Evolutionary conservation across 208 protist species (phyloP).

Genomic region (Naegleria fowleri): DNA sequence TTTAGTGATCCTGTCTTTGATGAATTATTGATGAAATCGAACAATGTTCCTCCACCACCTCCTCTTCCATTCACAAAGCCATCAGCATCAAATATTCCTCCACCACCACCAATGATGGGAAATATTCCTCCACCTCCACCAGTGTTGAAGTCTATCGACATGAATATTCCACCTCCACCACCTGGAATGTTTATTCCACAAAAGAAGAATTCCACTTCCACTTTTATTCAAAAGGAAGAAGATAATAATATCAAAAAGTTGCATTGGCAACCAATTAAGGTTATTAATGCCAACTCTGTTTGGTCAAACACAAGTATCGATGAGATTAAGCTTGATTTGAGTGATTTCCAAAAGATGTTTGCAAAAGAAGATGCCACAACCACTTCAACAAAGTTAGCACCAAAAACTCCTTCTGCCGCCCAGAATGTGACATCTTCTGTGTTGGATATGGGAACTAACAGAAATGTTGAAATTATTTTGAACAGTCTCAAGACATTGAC

Average conservation of each 20-base stretch:
- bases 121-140: neutral
- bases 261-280: neutral
- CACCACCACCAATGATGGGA: neutral
- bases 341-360: neutral
- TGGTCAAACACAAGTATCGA: neutral
- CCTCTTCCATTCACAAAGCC: neutral
- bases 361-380: neutral
- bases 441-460: neutral
- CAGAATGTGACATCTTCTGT: neutral
- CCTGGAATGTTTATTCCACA: neutral
- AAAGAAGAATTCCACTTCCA: neutral
- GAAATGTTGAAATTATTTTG: neutral
- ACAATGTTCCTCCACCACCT: neutral
- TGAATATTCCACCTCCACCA: neutral
- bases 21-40: too few relatives aligned
- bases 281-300: neutral
- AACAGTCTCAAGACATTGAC: neutral
- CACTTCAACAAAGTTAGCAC: neutral
- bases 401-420: neutral
- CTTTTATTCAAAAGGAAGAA: neutral
- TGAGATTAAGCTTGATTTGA: neutral
- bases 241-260: neutral
- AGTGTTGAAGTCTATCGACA: neutral
- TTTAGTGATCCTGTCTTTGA: neutral
- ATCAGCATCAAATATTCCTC: neutral